Evolutionary conservation across 2,329 filamentous ascomycete genomes (phyloP).

Genomic region (Pestalotiopsis sp.): DNA sequence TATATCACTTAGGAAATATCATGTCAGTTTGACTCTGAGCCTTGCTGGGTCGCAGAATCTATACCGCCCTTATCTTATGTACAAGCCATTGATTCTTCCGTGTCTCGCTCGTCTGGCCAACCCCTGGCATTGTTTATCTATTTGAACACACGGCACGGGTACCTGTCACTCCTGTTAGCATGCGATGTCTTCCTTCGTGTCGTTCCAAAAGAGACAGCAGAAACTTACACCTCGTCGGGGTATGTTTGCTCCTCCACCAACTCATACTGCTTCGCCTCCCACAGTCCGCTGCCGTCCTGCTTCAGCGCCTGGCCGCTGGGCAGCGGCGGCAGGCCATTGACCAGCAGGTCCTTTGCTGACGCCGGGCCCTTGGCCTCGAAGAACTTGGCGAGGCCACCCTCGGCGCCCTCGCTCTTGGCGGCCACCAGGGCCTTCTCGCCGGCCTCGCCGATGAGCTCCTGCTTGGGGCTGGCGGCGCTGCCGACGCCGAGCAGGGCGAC

Average conservation of each 20-base stretch:
- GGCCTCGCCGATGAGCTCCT: conserved; percentile 76
- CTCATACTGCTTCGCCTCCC: conserved; percentile 69
- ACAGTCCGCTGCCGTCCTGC: conserved; percentile 43
- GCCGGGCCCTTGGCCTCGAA: conserved; percentile 64
- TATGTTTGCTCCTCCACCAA: conserved; percentile 70
- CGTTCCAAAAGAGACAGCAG: not conserved
- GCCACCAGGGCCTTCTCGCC: conserved; percentile 70
- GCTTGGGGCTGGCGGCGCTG: conserved; percentile 76
- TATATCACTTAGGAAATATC: not conserved
- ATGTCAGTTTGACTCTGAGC: not conserved
- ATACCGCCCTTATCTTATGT: conserved; percentile 22
- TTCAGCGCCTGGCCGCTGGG: conserved; percentile 68
- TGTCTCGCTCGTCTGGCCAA: conserved; percentile 1
- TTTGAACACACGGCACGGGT: conserved; percentile 65
- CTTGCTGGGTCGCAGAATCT: conserved; percentile 9
- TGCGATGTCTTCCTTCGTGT: conserved; percentile 11
- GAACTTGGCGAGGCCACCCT: conserved; percentile 68
- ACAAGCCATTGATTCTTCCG: conserved; percentile 19
- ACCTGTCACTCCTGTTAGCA: conserved; percentile 44
- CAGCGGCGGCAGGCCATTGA: conserved; percentile 81
- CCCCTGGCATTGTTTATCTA: conserved; percentile 34
- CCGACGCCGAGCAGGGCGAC: conserved; percentile 84
- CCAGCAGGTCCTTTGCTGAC: conserved; percentile 60
- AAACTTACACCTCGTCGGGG: conserved; percentile 49
- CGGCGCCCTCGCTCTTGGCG: conserved; percentile 72